Base-by-base conservation (phyloP, 2,329 filamentous ascomycete genomes). In the Verticillium alfalfae region DNA sequence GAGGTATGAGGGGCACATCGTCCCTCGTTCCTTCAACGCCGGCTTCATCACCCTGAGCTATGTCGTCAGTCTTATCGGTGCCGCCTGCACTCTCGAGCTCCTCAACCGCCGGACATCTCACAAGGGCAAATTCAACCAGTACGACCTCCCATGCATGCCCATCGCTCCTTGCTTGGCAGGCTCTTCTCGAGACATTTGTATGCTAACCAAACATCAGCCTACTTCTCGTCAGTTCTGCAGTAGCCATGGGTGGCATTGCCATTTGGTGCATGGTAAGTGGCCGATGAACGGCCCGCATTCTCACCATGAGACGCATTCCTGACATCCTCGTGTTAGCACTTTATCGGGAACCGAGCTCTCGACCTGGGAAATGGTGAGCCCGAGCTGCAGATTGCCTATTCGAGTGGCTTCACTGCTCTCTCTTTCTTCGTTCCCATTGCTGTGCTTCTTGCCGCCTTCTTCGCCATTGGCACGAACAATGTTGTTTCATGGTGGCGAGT, bases 361-460 rank as follows among this genome's bases (percentile, higher is more conserved):
- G 79, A 89, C 34, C 82, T 96, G 18, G 88, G 82, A 45, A 67
- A 87, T 65, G 89, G 89, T 45, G 75, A 85, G 63, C 65, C 76
- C 13, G 76, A 84, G 39, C 78, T 92, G 12, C 91, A 94, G 66
- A 88, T 95, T 59, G 82, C 85, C 39, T 96, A 95, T 79, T 91
- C 84, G 59, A 78, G 84, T 60, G 83, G 84, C 34, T 91, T 88
- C 71, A 95, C 91, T 0, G 85, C 86, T 0, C 76, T 93, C 9
- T 96, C 92, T 0, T 92, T 94, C 68, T 88, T 96, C 69, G 79
- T 96, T 12, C 91, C 92, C 0, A 88, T 96, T 56, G 65, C 90
- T 37, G 91, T 94, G 22, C 81, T 96, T 5, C 81, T 90, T 18
- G 72, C 85, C 8, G 90, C 91, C 22, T 93, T 96, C 69, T 81